These are phyloP conservation scores for Lantana camara DNA, from an alignment of 257 asterid species.

Conservation along the genomic window DNA sequence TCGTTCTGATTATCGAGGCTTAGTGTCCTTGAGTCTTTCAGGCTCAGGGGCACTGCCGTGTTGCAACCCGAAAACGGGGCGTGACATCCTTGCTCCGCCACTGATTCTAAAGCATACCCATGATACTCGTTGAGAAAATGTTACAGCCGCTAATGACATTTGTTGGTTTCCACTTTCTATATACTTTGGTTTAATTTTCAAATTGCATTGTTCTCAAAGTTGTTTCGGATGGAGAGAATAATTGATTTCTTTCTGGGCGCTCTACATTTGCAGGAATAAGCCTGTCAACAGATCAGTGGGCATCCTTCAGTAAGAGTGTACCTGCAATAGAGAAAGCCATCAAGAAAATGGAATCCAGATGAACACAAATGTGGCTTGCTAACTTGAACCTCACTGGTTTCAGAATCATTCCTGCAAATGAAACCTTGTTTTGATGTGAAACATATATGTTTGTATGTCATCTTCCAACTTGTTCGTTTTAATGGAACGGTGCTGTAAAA, in stretches of 20 bases:
- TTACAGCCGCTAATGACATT: too few relatives aligned
- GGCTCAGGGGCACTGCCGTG: too few relatives aligned
- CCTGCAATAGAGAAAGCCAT: constrained; percentile 88
- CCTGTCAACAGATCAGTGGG: constrained; percentile 88
- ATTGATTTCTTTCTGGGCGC: background rate
- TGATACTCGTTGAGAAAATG: background rate
- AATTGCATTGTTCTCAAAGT: background rate
- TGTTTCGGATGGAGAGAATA: background rate
- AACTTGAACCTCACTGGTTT: constrained; percentile 6
- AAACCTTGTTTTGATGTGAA: constrained; percentile 6
- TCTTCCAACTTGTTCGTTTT: background rate
- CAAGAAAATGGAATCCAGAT: constrained; percentile 73
- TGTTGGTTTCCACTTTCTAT: too few relatives aligned
- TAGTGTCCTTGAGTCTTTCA: too few relatives aligned
- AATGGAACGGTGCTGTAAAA: background rate
- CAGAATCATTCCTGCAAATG: background rate
- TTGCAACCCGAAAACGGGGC: too few relatives aligned
- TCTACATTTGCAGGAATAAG: constrained; percentile 69
- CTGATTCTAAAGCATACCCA: background rate
- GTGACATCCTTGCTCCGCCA: too few relatives aligned
- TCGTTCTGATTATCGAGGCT: too few relatives aligned
- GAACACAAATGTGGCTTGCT: constrained; percentile 21
- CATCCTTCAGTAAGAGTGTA: constrained; percentile 59
- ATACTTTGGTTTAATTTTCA: background rate
- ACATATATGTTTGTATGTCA: constrained; percentile 12